Evolutionary conservation across 163 green algal genomes (phyloP), one percentile per base, ranked within the genome.

Genomic region (Coccomyxa subellipsoidea): DNA sequence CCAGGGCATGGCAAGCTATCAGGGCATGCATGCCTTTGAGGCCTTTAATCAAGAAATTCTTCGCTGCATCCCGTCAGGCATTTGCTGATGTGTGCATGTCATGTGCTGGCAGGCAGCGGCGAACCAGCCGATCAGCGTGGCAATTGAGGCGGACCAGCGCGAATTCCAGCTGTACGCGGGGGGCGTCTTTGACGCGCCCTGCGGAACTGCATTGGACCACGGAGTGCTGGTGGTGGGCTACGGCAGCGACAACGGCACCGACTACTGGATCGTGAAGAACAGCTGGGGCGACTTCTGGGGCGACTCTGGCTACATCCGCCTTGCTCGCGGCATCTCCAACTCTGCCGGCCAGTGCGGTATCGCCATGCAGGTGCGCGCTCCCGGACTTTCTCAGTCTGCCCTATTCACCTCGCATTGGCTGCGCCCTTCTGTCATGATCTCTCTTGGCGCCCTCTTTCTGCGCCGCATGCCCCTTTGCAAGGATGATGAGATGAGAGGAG

Each of bases 151-250:
- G 21, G 89, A 97, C 79, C 87, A 97, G 86, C 89, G 92, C n/a
- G 77, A 89, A 1, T 97, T 99, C 89, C 95, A 98, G 93, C 93
- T 98, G 79, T 99, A 99, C 87, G 83, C 81, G 23, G 94, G 92
- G 37, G 95, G 95, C 73, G 91, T 98, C 72, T 97, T 97, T 84
- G 93, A 96, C 38, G 89, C 87, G 15, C 82, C 85, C 36, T 97
- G 93, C 88, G 93, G 93, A 79, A 94, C 89, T 9, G 77, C 87
- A 21, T 88, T 97, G 6, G 90, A 97, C 87, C 94, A 97, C 83
- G 94, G 94, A 69, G 93, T 97, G 25, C 88, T 97, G 69, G 90
- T 90, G 27, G 94, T 96, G 35, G 94, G 94, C 76, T 94, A 93
- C 79, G 90, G 87, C 77, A 83, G 77, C 23, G 80, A 88, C 6